Base-by-base conservation (phyloP, 2,329 filamentous ascomycete species). In the Cercospora janseana region DNA sequence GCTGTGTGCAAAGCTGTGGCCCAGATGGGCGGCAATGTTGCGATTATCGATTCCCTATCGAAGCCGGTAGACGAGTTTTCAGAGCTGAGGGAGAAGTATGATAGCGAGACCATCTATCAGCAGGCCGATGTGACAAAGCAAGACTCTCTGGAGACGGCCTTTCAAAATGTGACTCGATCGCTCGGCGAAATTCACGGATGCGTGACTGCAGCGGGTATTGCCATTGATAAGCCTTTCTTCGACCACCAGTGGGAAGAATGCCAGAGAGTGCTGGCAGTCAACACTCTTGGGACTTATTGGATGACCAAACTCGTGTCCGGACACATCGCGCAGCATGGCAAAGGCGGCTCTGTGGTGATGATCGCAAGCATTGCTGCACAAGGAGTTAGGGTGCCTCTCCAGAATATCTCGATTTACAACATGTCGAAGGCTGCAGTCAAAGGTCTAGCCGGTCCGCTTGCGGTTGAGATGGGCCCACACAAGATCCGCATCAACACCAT, bases 401-500 rank as follows among this genome's bases (percentile, higher is more conserved):
- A 66, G 46, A 54, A 58, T 13, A 66, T 64, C 38, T 55, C 47
- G 9, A 54, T 49, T 51, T 66, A 62, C 55, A 49, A 45, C n/a
- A 59, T 59, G 29, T 63, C 60, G 29, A 64, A 62, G 31, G 55
- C 54, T 16, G 62, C 60, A 31, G 52, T 64, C 15, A 48, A 50
- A 28, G 59, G 59, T 5, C 53, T 64, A 4, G 56, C 59, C 27
- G 61, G 62, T 46, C 56, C 60, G 10, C 49, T 63, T 40, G 59
- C 57, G 12, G 43, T 54, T 15, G 54, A 56, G 27, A 29, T 56
- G 32, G 46, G 51, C 8, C 41, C 38, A 32, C 56, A 64, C 50
- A 60, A 60, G 16, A 67, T 68, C 40, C 59, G 64, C 16, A 64
- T 67, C 49, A 68, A 68, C 53, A 60, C 53, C 29, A 46, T 68